Evolutionary conservation across 176 grass and related monocot genomes (phyloP), one percentile per base, ranked within the genome.

Genomic region (Coix lacrymajobi): DNA sequence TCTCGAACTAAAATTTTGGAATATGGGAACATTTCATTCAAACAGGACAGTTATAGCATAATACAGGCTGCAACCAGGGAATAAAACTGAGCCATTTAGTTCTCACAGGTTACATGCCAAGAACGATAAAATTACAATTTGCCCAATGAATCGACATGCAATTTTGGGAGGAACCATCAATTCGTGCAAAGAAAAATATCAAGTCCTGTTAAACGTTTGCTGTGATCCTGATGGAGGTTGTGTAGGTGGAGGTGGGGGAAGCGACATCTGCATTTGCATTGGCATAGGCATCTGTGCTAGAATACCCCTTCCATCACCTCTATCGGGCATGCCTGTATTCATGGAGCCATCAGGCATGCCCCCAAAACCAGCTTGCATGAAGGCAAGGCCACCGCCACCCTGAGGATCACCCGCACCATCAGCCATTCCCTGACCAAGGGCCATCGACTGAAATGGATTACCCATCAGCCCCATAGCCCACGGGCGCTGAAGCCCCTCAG

Each of bases 381-480:
- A 93, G 28, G 86, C 64, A 60, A 97, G 36, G 69, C 87, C 73
- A 36, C 85, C 90, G 46, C 87, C 84, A 58, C 84, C 86, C 30
- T 85, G 90, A 74, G 90, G 82, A 70, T 93, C 91, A 66, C 69
- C 65, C 15, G 37, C 84, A 66, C 91, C 91, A 41, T 93, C 85
- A 84, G 72, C 63, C 87, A 78, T 80, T 54, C 80, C 91, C 37
- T 90, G 88, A 58, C 85, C 81, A 69, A 90, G 43, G 30, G 82
- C 77, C 80, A 90, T 87, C n/a, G 76, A 25, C 52, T 86, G 88
- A 64, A 91, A 87, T 39, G 68, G 86, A 85, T 89, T 89, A 26
- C 85, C 87, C 79, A 86, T 88, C 56, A 92, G 15, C 15, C 88
- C 88, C 94, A 87, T 97, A 45, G 73, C 78, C 91, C 94, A 93